Evolutionary conservation across 2,329 filamentous ascomycete genomes (phyloP).

Genomic region (Trichoderma asperellum): DNA sequence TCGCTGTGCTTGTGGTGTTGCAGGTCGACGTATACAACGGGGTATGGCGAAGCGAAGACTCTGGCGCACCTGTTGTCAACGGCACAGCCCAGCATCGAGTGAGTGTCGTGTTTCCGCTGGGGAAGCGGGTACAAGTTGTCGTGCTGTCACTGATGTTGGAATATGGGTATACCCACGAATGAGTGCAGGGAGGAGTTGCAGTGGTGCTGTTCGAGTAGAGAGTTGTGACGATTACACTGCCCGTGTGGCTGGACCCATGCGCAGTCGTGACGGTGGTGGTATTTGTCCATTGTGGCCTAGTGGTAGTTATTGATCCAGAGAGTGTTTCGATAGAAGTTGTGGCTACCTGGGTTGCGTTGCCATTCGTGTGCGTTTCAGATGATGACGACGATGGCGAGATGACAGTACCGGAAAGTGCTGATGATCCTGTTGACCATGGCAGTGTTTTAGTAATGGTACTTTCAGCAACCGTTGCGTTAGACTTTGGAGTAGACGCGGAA

Average conservation of each 20-base stretch:
- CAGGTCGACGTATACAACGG: slow-evolving; percentile 31
- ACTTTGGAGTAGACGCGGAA: not conserved
- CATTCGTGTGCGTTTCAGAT: not conserved
- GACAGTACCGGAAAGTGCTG: slow-evolving; percentile 6
- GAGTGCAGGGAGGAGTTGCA: slow-evolving; percentile 27
- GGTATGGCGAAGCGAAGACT: slow-evolving; percentile 12
- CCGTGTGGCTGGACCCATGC: not conserved
- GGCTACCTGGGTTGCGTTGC: slow-evolving; percentile 4
- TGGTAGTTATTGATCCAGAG: not conserved
- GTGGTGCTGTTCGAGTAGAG: slow-evolving; percentile 26
- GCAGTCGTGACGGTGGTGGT: not conserved
- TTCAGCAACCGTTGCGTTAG: not conserved
- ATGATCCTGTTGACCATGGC: slow-evolving; percentile 18
- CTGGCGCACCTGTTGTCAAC: slow-evolving; percentile 12
- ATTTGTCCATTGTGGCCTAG: not conserved
- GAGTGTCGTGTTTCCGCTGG: slow-evolving; percentile 19
- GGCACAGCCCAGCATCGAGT: slow-evolving; percentile 21
- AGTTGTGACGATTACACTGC: slow-evolving; percentile 11
- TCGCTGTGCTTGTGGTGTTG: slow-evolving; percentile 34
- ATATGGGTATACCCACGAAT: slow-evolving; percentile 26
- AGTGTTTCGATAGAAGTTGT: slow-evolving; percentile 1
- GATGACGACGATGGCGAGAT: not conserved
- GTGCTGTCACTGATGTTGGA: slow-evolving; percentile 23
- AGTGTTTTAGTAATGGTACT: slow-evolving; percentile 3
- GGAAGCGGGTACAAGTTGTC: slow-evolving; percentile 14